Evolutionary conservation across 1,139 yeast genomes (phyloP).

Genomic region (Spathaspora sp.): DNA sequence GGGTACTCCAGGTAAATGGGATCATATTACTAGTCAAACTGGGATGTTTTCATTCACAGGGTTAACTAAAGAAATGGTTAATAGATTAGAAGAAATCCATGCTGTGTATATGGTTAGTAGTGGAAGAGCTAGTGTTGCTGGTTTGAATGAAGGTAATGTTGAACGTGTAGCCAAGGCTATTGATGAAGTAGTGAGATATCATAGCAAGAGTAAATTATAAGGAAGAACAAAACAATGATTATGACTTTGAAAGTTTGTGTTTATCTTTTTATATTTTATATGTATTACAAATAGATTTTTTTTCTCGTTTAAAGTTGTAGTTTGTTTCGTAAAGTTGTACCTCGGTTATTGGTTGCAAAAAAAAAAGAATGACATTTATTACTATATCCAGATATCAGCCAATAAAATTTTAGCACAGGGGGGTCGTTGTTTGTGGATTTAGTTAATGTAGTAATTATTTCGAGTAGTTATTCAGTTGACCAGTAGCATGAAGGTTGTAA

Average conservation of each 20-base stretch:
- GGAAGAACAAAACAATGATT: too few relatives aligned
- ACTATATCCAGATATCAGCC: too few relatives aligned
- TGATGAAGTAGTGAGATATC: constrained; percentile 66
- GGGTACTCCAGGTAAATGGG: constrained; percentile 89
- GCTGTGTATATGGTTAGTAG: constrained; percentile 76
- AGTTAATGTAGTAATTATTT: too few relatives aligned
- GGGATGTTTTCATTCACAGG: constrained; percentile 99
- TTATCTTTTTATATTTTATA: not conserved
- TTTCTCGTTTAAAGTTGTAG: not conserved
- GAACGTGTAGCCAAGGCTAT: constrained; percentile 78
- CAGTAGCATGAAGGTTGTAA: too few relatives aligned
- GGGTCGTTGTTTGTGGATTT: too few relatives aligned
- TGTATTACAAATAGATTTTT: not conserved
- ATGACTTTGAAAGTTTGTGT: not conserved
- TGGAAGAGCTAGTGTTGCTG: constrained; percentile 95
- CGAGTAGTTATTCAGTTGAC: too few relatives aligned
- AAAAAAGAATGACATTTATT: too few relatives aligned
- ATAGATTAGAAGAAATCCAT: constrained; percentile 71
- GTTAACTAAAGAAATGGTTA: constrained; percentile 74
- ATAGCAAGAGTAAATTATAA: constrained; percentile 14
- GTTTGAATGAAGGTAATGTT: constrained; percentile 80
- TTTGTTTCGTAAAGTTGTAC: not conserved
- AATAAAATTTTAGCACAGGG: too few relatives aligned
- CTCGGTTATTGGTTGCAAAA: not conserved
- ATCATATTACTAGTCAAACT: constrained; percentile 84